A percentile compares a stretch with the other conserved stretches of the same genome.
These are phyloP conservation scores for Coemansia sp. DNA, from an alignment of 192 early-diverging fungal genomes.

Conservation along the genomic window DNA sequence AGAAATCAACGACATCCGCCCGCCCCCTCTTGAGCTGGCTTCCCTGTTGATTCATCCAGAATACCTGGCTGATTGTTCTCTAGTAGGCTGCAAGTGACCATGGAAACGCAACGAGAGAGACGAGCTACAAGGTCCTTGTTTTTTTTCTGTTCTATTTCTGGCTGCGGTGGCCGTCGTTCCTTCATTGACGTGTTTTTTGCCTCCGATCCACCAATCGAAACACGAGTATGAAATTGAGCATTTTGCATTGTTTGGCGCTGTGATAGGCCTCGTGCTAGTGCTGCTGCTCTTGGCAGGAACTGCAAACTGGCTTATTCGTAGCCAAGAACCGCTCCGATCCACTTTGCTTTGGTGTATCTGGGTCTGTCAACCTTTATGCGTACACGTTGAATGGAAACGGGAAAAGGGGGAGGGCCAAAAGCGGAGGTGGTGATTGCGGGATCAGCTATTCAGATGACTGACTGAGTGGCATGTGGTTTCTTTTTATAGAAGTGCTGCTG, in stretches of 20 bases:
- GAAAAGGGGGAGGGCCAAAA: neutral
- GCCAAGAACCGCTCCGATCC: neutral
- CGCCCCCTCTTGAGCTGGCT: neutral
- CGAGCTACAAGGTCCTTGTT: neutral
- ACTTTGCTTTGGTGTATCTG: neutral
- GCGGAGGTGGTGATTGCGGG: neutral
- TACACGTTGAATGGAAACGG: neutral
- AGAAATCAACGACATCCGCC: neutral
- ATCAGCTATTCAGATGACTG: constrained; percentile 6
- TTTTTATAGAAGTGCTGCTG: neutral
- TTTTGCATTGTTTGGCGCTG: neutral
- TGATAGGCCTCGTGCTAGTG: neutral
- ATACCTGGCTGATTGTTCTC: neutral
- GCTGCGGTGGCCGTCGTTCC: neutral
- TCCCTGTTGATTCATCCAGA: neutral
- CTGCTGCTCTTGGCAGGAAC: no score
- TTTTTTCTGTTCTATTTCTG: constrained; percentile 1
- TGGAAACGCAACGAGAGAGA: neutral
- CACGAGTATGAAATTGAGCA: neutral
- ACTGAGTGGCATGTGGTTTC: constrained; percentile 2
- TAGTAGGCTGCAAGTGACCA: no score
- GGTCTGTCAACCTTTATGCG: neutral
- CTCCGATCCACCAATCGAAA: neutral
- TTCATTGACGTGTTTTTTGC: neutral
- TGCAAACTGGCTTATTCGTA: neutral